Evolutionary conservation across 176 grass and related monocot genomes (phyloP), one percentile per base, ranked within the genome.

Genomic region (Hordeum marinum): DNA sequence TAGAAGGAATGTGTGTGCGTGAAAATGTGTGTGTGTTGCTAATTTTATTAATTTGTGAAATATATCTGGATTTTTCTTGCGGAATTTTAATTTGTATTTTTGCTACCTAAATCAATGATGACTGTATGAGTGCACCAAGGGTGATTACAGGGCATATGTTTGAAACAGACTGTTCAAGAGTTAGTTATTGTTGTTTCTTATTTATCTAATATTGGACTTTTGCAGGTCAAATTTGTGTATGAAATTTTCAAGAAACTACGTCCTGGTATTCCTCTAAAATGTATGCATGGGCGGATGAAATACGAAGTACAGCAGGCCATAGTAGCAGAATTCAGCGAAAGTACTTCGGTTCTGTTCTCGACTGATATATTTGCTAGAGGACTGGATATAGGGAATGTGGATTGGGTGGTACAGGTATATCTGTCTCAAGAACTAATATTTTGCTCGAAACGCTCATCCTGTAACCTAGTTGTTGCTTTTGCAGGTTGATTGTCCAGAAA

Each of bases 321-420:
- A 86, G 90, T 88, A 88, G 87, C 81, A 81, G 85, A 87, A 21
- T 98, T 95, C 77, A 88, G 89, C 50, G 91, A 95, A 66, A 67
- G 45, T 48, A 88, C 91, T 50, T 98, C 90, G 26, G 93, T 98
- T 94, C 81, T 98, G 69, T 98, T 98, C 77, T 98, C 91, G 42
- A 98, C 91, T 84, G 96, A 98, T 82, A 84, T 95, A 92, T 75
- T 80, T 20, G 76, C 96, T 40, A 88, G 93, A 67, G 96, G 96
- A 35, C 80, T 98, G 29, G 93, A 98, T 91, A 95, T 98, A 85
- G 45, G 90, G 75, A 80, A 90, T 85, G 93, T 98, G 18, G 91
- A 98, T 79, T 98, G 96, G 96, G 96, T 98, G 68, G 86, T 98
- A 37, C 96, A 98, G 90, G 96, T 95, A 88, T 80, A 62, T 72